Base-by-base conservation (phyloP, 2,329 filamentous ascomycete genomes). In the Trichoderma guizhouense region DNA sequence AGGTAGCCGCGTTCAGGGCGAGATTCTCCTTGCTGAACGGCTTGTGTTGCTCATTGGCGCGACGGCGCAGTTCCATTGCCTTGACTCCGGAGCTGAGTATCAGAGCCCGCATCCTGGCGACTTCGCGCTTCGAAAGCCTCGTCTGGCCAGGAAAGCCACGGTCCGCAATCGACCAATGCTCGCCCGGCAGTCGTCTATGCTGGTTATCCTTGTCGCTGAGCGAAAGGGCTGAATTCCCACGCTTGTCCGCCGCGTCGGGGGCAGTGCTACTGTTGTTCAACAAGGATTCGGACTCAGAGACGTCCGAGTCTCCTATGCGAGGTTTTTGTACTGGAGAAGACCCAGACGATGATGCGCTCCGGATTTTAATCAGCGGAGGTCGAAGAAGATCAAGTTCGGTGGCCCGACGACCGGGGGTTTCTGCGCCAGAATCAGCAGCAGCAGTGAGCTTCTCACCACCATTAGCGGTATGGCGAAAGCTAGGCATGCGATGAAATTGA, bases 11-110 rank as follows among this genome's bases (percentile, higher is more conserved):
- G 4, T 73, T 67, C 18, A 60, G 61, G 26, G 73, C 63, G 9
- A 76, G 68, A 58, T 71, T 73, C 7, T 75, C 74, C 2, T 75
- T 72, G 68, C 71, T 68, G 32, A 82, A 81, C 0, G 84, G 79
- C 21, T 81, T 79, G 63, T 81, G 81, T 11, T 80, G 78, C 43
- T 85, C 84, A 58, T 90, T 82, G 5, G 92, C 90, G 61, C 91
- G 88, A 5, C 90, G 87, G 32, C 86, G 86, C 69, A 98, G 93
- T 78, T 96, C 93, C 77, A 90, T 90, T 0, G 95, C 95, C 82
- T 97, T 97, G 78, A 98, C 91, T n/a, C 94, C 95, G 0, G 94
- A 93, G 74, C 91, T 92, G 26, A 97, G 85, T 53, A 97, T 88
- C 9, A 97, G 85, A 0, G 93, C 89, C 71, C 90, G 88, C 3